Percentiles rank a stretch among this genome's conserved stretches.
phyloP scores from a whole-genome alignment of 306 rosid species.

The Cicer yamashitae region DNA sequence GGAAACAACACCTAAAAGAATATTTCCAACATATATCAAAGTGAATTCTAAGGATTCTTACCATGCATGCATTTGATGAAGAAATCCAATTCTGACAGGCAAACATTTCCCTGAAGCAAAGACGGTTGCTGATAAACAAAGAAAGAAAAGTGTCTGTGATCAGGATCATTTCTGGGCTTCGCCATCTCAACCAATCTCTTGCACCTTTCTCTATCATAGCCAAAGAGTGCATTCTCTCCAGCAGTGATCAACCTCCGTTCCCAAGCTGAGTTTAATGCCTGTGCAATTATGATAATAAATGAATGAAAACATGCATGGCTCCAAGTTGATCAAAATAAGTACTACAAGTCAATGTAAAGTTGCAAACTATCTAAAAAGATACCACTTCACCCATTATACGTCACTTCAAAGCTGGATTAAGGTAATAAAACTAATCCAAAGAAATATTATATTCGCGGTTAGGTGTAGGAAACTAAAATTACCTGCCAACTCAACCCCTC shows the following conservation, averaged over 20 bases:
- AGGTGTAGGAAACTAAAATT: conserved; percentile 33
- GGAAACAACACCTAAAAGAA: conserved; percentile 1
- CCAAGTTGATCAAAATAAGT: conserved; percentile 34
- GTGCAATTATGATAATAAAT: conserved; percentile 30
- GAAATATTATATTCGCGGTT: conserved; percentile 28
- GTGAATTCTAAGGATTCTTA: conserved; percentile 51
- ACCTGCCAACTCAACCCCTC: conserved; percentile 98
- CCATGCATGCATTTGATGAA: conserved; percentile 96
- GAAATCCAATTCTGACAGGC: conserved; percentile 78
- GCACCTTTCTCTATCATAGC: conserved; percentile 83
- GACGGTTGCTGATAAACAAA: conserved; percentile 85
- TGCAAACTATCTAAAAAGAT: conserved; percentile 30
- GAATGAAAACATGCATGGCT: conserved; percentile 10
- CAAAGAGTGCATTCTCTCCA: conserved; percentile 83
- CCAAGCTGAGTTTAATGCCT: conserved; percentile 91
- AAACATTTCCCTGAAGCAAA: conserved; percentile 69
- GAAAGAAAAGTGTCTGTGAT: conserved; percentile 75
- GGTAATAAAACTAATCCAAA: conserved; percentile 28
- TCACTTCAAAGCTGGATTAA: conserved; percentile 36
- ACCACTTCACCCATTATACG: conserved; percentile 17
- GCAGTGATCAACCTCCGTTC: conserved; percentile 76
- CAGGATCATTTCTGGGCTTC: conserved; percentile 92
- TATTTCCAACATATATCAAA: conserved; percentile 14
- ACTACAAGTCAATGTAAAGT: neutral
- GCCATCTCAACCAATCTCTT: conserved; percentile 78